These are phyloP conservation scores for Flaveria floridana DNA, from an alignment of 140 eudicot genomes.

Conservation along the genomic window DNA sequence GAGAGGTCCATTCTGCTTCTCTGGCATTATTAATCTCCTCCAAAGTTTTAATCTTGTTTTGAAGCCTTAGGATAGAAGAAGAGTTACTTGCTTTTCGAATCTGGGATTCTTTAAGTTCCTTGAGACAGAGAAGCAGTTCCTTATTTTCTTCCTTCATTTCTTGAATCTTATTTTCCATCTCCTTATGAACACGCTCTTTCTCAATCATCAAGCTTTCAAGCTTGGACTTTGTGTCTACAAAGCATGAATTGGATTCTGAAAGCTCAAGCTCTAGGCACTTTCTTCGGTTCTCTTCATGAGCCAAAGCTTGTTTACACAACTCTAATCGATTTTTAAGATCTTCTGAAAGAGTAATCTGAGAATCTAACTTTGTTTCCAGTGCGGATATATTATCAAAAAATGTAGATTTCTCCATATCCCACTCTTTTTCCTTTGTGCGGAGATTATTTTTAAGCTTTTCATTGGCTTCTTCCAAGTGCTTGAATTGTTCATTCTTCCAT, in stretches of 20 bases:
- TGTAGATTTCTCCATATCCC: constrained; percentile 67
- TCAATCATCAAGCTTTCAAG: constrained; percentile 48
- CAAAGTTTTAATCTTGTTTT: constrained; percentile 56
- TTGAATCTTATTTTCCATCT: constrained; percentile 51
- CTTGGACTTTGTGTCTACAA: constrained; percentile 46
- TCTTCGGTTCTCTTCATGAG: constrained; percentile 66
- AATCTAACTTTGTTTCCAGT: constrained; percentile 60
- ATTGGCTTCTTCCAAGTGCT: constrained; percentile 77
- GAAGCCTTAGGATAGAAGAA: constrained; percentile 53
- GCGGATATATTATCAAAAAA: constrained; percentile 56
- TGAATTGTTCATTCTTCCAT: constrained; percentile 80
- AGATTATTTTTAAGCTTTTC: constrained; percentile 49
- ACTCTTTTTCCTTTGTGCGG: constrained; percentile 48
- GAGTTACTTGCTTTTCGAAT: constrained; percentile 45
- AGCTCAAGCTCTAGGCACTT: constrained; percentile 54
- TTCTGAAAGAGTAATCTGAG: constrained; percentile 56
- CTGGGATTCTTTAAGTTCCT: constrained; percentile 59
- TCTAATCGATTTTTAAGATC: constrained; percentile 57
- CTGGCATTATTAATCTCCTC: constrained; percentile 54
- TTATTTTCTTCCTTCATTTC: constrained; percentile 64
- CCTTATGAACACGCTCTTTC: constrained; percentile 53
- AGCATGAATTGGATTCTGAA: constrained; percentile 43
- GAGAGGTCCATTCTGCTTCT: constrained; percentile 66
- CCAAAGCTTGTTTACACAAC: constrained; percentile 66
- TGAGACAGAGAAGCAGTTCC: constrained; percentile 47